phyloP scores from a whole-genome alignment of 345 rosid genomes.

The Eucalyptus tenuipes region DNA sequence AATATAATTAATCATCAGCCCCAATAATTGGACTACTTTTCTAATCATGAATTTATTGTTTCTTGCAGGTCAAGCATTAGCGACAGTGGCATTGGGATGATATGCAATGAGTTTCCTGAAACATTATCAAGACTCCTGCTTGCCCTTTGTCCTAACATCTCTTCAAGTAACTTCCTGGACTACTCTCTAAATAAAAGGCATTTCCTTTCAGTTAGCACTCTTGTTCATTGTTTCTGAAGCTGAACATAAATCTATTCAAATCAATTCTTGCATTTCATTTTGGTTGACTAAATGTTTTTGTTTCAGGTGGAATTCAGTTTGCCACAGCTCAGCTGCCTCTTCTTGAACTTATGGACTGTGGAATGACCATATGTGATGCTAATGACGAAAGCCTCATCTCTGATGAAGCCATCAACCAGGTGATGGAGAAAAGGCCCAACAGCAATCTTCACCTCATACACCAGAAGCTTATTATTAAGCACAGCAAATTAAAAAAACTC shows the following conservation, averaged over 20 bases:
- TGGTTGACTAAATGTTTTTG: background rate
- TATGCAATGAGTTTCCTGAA: conserved; percentile 80
- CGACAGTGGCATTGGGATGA: conserved; percentile 96
- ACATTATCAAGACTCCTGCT: conserved; percentile 76
- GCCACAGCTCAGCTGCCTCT: conserved; percentile 91
- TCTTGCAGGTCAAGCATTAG: conserved; percentile 78
- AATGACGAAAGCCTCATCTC: conserved; percentile 16
- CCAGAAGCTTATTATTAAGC: conserved; percentile 92
- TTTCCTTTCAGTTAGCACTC: background rate
- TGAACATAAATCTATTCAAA: background rate
- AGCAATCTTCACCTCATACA: conserved; percentile 42
- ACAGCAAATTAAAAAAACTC: conserved; percentile 60
- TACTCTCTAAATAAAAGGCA: background rate
- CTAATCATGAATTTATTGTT: background rate
- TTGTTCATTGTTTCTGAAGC: background rate
- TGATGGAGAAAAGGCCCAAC: conserved; percentile 30
- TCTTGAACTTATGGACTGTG: conserved; percentile 98
- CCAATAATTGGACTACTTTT: background rate
- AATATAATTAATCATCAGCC: background rate
- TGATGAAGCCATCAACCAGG: conserved; percentile 18
- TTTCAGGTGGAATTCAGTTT: conserved; percentile 94
- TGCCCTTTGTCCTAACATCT: conserved; percentile 93
- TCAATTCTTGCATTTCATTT: background rate
- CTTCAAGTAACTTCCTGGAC: conserved; percentile 65
- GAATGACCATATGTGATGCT: conserved; percentile 82